phyloP scores from a whole-genome alignment of 2,329 filamentous ascomycete species.

The Pseudogymnoascus sp. region DNA sequence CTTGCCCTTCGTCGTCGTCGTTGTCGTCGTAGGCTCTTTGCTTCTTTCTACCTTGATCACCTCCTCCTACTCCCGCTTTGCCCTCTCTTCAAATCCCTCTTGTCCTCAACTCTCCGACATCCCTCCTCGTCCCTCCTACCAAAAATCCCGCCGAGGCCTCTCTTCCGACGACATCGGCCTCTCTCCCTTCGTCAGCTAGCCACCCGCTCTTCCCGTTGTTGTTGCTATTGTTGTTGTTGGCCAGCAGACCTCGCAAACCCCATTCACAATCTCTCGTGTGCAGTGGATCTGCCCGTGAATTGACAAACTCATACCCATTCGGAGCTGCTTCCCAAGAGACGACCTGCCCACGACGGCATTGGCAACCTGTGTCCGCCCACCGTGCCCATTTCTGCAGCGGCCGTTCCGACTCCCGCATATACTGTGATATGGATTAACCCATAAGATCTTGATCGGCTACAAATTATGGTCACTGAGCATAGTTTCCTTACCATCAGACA shows the following conservation, averaged over 20 bases:
- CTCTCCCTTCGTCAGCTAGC: background rate
- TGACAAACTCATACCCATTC: background rate
- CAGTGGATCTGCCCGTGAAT: background rate
- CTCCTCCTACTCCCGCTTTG: background rate
- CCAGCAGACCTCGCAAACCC: slow-evolving; percentile 4
- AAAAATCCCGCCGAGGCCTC: background rate
- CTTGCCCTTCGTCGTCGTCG: background rate
- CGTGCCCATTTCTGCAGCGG: background rate
- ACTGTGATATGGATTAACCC: background rate
- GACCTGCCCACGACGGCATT: background rate
- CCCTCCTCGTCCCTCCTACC: background rate
- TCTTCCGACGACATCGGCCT: slow-evolving; percentile 5
- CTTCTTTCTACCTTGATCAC: background rate
- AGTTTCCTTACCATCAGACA: slow-evolving; percentile 4
- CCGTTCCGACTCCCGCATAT: background rate
- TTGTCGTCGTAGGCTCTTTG: background rate
- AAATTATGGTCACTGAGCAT: slow-evolving; percentile 8
- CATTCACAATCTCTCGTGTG: background rate
- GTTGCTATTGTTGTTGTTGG: background rate
- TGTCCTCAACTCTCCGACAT: background rate
- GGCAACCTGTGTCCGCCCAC: background rate
- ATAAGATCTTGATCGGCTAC: background rate
- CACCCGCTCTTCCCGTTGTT: background rate
- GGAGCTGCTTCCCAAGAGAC: background rate
- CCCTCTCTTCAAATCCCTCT: background rate